Evolutionary conservation across 139 green algal genomes (phyloP), one percentile per base, ranked within the genome.

Genomic region (Coelastrella sp.): DNA sequence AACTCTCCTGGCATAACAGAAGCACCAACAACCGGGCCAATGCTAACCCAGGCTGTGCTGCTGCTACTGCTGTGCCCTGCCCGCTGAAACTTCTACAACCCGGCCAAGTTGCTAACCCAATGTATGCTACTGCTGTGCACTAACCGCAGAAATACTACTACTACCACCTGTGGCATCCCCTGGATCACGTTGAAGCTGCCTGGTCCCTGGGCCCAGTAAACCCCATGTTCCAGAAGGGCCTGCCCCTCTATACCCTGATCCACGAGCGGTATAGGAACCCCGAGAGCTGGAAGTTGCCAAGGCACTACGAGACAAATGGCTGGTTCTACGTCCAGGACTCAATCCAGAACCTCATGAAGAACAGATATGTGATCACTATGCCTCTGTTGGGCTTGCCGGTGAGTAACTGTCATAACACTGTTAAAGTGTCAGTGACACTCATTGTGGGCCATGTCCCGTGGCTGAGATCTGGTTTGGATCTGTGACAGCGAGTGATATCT

Each of bases 131-230:
- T n/a, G n/a, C n/a, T n/a, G n/a, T n/a, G n/a, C n/a, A n/a, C n/a
- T n/a, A n/a, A n/a, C n/a, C n/a, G 16, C 85, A 89, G 85, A 89
- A 75, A 79, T 89, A 89, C 85, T 83, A 89, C 73, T 89, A 83
- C 73, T 89, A 89, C 85, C 85, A 89, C 73, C 85, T 89, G 73
- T 89, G 85, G 85, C 85, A 89, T 60, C 85, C 85, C 54, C 73
- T 89, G 17, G 85, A 89, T 76, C 85, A 89, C 59, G 57, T 89
- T 6, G 85, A 89, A 58, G 19, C 85, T 23, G 85, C 66, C 47
- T 88, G 83, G 83, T 57, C 47, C 14, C 47, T 88, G 20, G 83
- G 83, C 23, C 83, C 83, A 32, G 58, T 10, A 5, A 47, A 74
- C 22, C 80, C 60, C 58, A 17, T 58, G 5, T n/a, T 77, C 54